These are phyloP conservation scores for Acanthochlamys bracteata DNA, from an alignment of 106 monocot species.

Conservation along the genomic window DNA sequence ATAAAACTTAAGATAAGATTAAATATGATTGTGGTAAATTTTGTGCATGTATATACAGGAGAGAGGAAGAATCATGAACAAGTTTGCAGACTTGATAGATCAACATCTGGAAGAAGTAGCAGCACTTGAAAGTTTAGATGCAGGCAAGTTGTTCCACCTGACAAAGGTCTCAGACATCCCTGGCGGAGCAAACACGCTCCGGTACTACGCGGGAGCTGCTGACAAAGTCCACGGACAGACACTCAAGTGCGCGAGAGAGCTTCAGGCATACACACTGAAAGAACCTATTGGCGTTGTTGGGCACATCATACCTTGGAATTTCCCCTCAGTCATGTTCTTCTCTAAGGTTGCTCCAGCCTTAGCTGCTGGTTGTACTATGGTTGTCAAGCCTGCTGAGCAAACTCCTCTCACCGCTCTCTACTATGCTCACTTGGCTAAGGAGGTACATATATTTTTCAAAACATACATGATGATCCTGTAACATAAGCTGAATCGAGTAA, in stretches of 20 bases:
- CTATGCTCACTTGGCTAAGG: slow-evolving; percentile 31
- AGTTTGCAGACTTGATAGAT: slow-evolving; percentile 32
- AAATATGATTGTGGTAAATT: no score
- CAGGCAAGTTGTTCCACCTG: slow-evolving; percentile 17
- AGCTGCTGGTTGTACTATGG: slow-evolving; percentile 36
- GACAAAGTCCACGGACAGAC: slow-evolving; percentile 44
- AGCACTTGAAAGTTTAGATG: slow-evolving; percentile 16
- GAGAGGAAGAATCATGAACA: slow-evolving; percentile 32
- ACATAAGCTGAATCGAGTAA: no score
- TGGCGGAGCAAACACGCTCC: not conserved
- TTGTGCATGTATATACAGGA: slow-evolving; percentile 18
- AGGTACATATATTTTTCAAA: no score
- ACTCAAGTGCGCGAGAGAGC: slow-evolving; percentile 23
- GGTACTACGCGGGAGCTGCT: slow-evolving; percentile 39
- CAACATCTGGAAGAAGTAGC: slow-evolving; percentile 26
- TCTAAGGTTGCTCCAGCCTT: slow-evolving; percentile 32
- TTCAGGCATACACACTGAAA: slow-evolving; percentile 27
- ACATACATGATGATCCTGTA: no score
- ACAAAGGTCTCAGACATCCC: slow-evolving; percentile 16
- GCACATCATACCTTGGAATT: slow-evolving; percentile 39
- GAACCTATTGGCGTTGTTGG: slow-evolving; percentile 44
- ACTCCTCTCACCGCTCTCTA: slow-evolving; percentile 32
- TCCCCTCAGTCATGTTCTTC: slow-evolving; percentile 21
- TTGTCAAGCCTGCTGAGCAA: slow-evolving; percentile 50
- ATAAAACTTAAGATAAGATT: no score